A percentile compares a stretch with the other conserved stretches of the same genome.
These are phyloP conservation scores for Vachellia pachyceras DNA, from an alignment of 306 rosid species.

Conservation along the genomic window DNA sequence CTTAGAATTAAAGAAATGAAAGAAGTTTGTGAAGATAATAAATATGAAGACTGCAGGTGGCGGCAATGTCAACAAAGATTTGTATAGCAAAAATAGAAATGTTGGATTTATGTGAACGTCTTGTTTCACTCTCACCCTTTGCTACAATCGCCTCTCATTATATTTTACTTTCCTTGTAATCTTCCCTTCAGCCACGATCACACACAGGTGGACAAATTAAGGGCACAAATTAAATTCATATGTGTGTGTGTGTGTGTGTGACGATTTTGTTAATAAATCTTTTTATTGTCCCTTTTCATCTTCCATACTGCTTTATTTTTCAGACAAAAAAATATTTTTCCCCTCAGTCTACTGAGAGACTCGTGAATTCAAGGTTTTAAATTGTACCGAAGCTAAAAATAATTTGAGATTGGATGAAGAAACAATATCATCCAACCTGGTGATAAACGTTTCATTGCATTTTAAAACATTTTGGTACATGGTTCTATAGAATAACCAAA, in stretches of 20 bases:
- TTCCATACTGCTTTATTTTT: neutral
- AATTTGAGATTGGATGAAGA: neutral
- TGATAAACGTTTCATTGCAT: too few relatives aligned
- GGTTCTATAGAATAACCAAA: neutral
- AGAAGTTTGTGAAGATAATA: neutral
- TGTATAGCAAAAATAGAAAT: neutral
- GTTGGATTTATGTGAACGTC: neutral
- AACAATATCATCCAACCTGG: too few relatives aligned
- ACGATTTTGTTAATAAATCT: neutral
- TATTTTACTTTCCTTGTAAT: neutral
- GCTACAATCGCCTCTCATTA: neutral
- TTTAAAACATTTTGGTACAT: too few relatives aligned
- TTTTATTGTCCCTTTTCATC: neutral
- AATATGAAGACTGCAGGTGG: neutral
- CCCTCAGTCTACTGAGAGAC: neutral
- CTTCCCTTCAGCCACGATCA: neutral
- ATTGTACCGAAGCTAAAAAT: neutral
- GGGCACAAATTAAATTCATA: neutral
- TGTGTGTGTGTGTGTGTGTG: neutral
- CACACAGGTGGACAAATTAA: slow-evolving; percentile 4
- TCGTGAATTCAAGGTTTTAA: neutral
- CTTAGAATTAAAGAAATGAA: too few relatives aligned
- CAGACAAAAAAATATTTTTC: neutral
- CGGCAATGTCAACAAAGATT: neutral
- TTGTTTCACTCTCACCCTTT: neutral